A percentile compares a stretch with the other conserved stretches of the same genome.
Conservation (phyloP, 495 filamentous ascomycete species). For the Penicillium ochrochloron region DNA sequence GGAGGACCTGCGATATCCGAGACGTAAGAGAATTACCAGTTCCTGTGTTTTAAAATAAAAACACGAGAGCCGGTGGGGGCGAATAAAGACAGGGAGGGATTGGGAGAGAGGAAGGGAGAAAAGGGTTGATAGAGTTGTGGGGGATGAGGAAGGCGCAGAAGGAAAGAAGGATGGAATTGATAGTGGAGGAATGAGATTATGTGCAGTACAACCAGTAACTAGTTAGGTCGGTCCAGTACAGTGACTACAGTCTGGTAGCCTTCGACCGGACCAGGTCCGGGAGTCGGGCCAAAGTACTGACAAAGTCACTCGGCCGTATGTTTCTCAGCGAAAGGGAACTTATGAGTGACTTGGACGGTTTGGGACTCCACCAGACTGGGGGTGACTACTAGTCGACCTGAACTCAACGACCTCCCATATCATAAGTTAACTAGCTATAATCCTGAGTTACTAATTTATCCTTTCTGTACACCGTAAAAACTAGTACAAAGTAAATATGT, state of each 20-base stretch:
- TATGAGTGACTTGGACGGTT: slow-evolving; percentile 17
- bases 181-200: slow-evolving; percentile 35
- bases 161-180: slow-evolving; percentile 35
- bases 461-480: neutral
- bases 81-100: slow-evolving; percentile 11
- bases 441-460: neutral
- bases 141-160: slow-evolving; percentile 17
- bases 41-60: neutral
- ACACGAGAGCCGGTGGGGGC: neutral
- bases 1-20: slow-evolving; percentile 14
- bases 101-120: slow-evolving; percentile 15
- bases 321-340: slow-evolving; percentile 20
- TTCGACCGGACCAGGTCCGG: slow-evolving; percentile 16
- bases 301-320: slow-evolving; percentile 36
- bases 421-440: neutral
- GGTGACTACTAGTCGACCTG: neutral
- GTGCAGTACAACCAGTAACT: slow-evolving; percentile 23
- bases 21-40: slow-evolving; percentile 5
- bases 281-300: slow-evolving; percentile 17
- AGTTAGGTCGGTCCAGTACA: neutral
- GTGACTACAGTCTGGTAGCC: neutral
- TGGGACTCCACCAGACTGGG: neutral
- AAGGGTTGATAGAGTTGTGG: slow-evolving; percentile 7
- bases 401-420: neutral
- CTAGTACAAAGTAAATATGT: neutral